Conservation (phyloP, 225 moss, liverwort and hornwort species). For the Sphagnum tenellum region DNA sequence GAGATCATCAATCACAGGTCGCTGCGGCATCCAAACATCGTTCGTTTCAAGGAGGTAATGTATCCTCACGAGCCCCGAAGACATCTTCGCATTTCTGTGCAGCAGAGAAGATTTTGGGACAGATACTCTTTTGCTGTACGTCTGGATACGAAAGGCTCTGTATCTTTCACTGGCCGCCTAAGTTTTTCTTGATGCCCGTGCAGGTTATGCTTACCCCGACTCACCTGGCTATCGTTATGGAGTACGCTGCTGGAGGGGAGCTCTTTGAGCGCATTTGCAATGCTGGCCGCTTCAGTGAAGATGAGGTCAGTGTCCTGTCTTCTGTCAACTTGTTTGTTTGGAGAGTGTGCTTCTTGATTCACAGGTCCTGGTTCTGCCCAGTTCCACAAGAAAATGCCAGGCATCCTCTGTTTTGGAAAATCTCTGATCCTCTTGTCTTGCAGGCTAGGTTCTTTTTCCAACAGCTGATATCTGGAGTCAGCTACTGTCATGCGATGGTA, state of each 20-base stretch:
- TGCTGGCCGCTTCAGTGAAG: constrained; percentile 87
- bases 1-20: constrained; percentile 82
- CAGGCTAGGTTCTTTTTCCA: constrained; percentile 91
- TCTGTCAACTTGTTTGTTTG: background rate
- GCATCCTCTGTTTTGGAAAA: no score
- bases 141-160: no score
- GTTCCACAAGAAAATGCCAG: no score
- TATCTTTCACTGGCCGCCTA: no score
- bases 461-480: constrained; percentile 91
- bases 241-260: constrained; percentile 88
- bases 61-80: background rate
- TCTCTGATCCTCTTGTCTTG: background rate
- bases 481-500: constrained; percentile 86
- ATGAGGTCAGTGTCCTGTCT: constrained; percentile 30
- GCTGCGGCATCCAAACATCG: constrained; percentile 74
- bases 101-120: no score
- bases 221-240: constrained; percentile 90
- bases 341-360: no score
- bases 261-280: constrained; percentile 91
- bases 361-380: no score
- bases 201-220: constrained; percentile 83
- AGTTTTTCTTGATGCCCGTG: background rate
- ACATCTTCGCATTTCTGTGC: background rate
- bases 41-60: constrained; percentile 64
- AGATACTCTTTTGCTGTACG: no score